Base-by-base conservation (phyloP, 2,329 filamentous ascomycete species). In the Didymella arachidicola region DNA sequence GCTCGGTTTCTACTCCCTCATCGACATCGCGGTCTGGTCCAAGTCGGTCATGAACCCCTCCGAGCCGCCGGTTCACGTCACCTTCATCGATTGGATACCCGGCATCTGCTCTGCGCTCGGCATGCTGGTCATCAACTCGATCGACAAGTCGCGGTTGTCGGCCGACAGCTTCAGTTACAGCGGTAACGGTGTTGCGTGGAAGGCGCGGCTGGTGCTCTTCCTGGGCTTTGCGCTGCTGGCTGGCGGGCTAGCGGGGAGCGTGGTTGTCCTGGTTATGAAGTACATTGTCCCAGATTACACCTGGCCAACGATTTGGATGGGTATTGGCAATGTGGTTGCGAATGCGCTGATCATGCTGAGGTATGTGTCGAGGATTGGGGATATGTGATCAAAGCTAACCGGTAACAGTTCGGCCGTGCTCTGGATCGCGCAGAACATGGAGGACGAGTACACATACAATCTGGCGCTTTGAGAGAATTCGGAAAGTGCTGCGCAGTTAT, bases 51-150 rank as follows among this genome's bases (percentile, higher is more conserved):
- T 81, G 70, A 89, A 89, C 74, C 85, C 83, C 62, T 85, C 85
- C 49, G 76, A 82, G 59, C 74, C 74, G 14, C 32, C 69, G 52
- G 82, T 87, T 19, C 86, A 89, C 76, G 82, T 90, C 71, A 89
- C 84, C 74, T 89, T 90, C 75, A 82, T 89, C 65, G 87, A 90
- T 79, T 90, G 87, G 87, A 87, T 90, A 66, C 88, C 87, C 3
- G 84, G 84, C 60, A 90, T 90, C 77, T 90, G 88, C 80, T 88
- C 85, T 42, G 82, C 85, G 60, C 81, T 90, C 30, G 87, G 87
- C 60, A 89, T 90, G 87, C 82, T 90, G 49, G 86, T 90, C 67
- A 89, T 90, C 80, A 90, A 90, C 77, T 86, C 83, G 61, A 89
- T 90, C 70, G 87, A 90, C 71, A 90, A 90, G 78, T 84, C 85